These are phyloP conservation scores for Akanthomyces dipterigenus DNA, from an alignment of 2,329 filamentous ascomycete species.

Conservation along the genomic window DNA sequence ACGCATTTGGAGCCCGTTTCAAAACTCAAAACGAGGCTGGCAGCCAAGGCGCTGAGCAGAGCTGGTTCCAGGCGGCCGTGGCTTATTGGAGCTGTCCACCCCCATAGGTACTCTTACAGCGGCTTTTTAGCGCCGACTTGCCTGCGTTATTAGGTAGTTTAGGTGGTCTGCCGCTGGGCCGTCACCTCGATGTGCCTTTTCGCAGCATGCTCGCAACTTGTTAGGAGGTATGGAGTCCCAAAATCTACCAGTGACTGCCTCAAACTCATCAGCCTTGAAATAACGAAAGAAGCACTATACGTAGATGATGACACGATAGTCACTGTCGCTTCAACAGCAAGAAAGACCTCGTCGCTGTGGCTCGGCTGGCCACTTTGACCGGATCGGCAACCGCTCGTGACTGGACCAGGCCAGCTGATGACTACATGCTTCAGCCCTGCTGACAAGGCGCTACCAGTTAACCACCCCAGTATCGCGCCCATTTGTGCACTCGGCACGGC, in stretches of 20 bases:
- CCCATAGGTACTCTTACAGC: no score
- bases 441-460: background rate
- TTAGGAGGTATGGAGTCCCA: no score
- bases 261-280: no score
- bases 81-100: background rate
- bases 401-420: slow-evolving; percentile 1
- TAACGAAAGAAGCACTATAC: no score
- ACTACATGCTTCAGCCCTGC: background rate
- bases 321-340: no score
- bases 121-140: background rate
- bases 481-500: slow-evolving; percentile 1
- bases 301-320: no score
- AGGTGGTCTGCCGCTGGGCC: no score
- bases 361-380: background rate
- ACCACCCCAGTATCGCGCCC: background rate
- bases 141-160: no score
- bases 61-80: background rate
- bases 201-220: no score
- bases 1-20: slow-evolving; percentile 1
- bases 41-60: background rate
- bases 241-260: no score
- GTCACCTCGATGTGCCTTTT: no score
- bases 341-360: background rate
- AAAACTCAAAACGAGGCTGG: background rate
- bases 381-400: slow-evolving; percentile 4